Conservation (phyloP, 1,284 basidiomycete species). For the Naganishia albida region DNA sequence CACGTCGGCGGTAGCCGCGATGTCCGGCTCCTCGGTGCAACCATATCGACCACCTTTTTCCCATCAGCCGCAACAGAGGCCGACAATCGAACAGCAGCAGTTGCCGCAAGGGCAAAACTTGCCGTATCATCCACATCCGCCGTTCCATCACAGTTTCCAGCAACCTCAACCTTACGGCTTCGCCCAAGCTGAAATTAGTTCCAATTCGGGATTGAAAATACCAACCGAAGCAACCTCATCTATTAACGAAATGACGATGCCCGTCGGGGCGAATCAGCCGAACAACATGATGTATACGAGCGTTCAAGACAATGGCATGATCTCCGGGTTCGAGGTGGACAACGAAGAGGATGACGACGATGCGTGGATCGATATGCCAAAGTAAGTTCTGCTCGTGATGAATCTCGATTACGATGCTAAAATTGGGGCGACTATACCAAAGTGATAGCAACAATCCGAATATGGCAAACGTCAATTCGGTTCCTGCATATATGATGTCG, state of each 20-base stretch:
- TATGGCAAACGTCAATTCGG: neutral
- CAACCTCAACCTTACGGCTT: neutral
- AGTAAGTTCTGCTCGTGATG: neutral
- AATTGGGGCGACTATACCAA: neutral
- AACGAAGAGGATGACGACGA: constrained; percentile 17
- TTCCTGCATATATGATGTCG: neutral
- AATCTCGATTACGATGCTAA: no score
- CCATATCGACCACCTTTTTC: constrained; percentile 1
- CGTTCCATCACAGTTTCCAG: constrained; percentile 4
- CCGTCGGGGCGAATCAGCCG: neutral
- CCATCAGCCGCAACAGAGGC: neutral
- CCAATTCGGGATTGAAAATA: neutral
- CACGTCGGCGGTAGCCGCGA: neutral
- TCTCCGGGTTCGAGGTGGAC: constrained; percentile 5
- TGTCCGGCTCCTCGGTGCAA: neutral
- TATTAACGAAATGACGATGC: neutral
- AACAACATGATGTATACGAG: neutral
- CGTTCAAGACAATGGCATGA: neutral
- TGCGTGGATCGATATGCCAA: constrained; percentile 8
- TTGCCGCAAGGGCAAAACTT: neutral
- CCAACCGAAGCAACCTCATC: neutral
- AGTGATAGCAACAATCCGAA: neutral
- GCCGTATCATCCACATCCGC: constrained; percentile 1
- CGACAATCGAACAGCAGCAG: neutral
- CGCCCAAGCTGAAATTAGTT: neutral